Evolutionary conservation across 208 protist genomes (phyloP), one percentile per base, ranked within the genome.

Genomic region (Leishmania lainsoni): DNA sequence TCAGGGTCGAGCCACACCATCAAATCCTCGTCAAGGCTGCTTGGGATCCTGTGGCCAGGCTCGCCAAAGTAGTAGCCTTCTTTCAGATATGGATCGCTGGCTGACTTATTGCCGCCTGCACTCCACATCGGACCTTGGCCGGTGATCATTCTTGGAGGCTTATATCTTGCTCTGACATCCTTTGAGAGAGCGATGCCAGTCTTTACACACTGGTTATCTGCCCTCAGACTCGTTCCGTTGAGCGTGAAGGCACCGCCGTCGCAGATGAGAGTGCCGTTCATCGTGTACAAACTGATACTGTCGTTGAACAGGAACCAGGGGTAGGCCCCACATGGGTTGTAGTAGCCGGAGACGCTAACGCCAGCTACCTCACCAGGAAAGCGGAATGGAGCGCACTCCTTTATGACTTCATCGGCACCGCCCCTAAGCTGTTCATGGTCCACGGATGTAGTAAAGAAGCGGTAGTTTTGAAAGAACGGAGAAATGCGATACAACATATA

Each of bases 381-480:
- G 26, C 85, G 83, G 77, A 91, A 89, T 5, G 94, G 91, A n/a
- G 91, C 76, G 65, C 86, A 91, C 22, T 88, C 58, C 17, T 76
- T 56, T 0, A 70, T 74, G 12, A 90, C 0, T 9, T 65, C 68
- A 10, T 71, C 70, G 9, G 42, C 77, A 0, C 80, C 75, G 14
- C 96, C 95, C 10, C 77, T 17, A 49, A 98, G 74, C 79, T 98
- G 97, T 3, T 16, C 26, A 35, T 83, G 81, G 65, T 89, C 88
- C 3, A 93, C 45, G 3, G 94, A 98, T 2, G 85, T 75, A n/a
- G 72, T 91, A 86, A 99, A 99, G 52, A 91, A 86, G 12, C 99
- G 84, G 80, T 99, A 99, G 86, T 99, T 99, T 85, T 99, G 99
- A 87, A 99, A 99, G 81, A 99, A 99, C 29, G 99, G 99, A 1